Evolutionary conservation across 169 alveolate species (phyloP), one percentile per base, ranked within the genome.

Genomic region (Eimeria praecox): DNA sequence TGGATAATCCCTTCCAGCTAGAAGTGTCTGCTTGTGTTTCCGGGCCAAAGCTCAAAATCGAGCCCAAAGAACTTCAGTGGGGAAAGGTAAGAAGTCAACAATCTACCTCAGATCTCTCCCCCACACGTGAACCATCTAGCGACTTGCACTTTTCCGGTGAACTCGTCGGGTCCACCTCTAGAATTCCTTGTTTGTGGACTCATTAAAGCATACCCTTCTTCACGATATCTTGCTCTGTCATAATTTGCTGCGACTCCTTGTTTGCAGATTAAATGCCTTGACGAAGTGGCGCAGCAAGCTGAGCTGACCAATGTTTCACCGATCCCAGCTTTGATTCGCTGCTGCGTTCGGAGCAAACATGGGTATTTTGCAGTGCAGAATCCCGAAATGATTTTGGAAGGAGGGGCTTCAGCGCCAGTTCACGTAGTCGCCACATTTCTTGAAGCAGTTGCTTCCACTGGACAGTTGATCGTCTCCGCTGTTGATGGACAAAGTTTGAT

Each of bases 321-420:
- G 54, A 99, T 99, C 66, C 99, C 98, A 42, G 99, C 99, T 9
- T 98, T 97, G 40, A 98, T 98, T 89, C 97, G 98, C 24, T 99
- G 99, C 66, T 97, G 98, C 92, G 97, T 99, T 96, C 98, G 98
- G 95, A 98, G 98, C 75, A 98, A 97, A 59, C 98, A 97, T 52
- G 97, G 98, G 35, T 97, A 98, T 69, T 99, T 98, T 97, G 97
- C 97, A 83, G 98, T 98, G 18, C 96, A 97, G 80, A 97, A 98
- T 40, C 98, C 98, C 85, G 98, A 97, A 56, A 98, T 99, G 66
- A 97, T 95, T 59, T 94, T 99, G 44, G 97, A 97, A 40, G 99
- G 99, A 14, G 98, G 98, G 80, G 99, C 98, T 90, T 97, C 97
- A 62, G 98, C 97, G 87, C 97, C 96, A 88, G 97, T 98, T 33